phyloP scores from a whole-genome alignment of 257 asterid species.

The Gentiana dahurica region DNA sequence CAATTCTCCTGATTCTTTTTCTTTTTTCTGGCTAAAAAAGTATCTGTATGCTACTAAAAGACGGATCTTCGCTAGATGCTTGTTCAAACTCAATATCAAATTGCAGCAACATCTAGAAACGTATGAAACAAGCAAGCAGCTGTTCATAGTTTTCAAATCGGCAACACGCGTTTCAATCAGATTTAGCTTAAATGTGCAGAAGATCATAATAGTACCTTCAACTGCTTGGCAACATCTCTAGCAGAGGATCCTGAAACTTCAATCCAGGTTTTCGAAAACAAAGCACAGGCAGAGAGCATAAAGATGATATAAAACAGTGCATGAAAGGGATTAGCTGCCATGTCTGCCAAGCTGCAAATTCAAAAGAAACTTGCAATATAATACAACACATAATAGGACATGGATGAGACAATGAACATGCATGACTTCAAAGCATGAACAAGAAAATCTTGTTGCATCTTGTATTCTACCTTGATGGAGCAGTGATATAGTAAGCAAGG shows the following conservation, averaged over 20 bases:
- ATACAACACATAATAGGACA: not conserved
- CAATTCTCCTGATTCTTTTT: too few relatives aligned
- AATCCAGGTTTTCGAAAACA: constrained; percentile 86
- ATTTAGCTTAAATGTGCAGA: not conserved
- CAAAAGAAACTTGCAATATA: not conserved
- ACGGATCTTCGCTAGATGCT: too few relatives aligned
- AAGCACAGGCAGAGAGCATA: constrained; percentile 86
- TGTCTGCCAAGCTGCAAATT: constrained; percentile 43
- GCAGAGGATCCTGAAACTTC: constrained; percentile 95
- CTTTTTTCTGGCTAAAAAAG: too few relatives aligned
- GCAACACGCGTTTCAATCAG: not conserved
- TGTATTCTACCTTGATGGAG: constrained; percentile 58
- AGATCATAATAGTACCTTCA: constrained; percentile 39
- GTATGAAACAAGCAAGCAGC: not conserved
- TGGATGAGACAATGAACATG: not conserved
- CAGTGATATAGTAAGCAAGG: constrained; percentile 77
- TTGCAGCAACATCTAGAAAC: too few relatives aligned
- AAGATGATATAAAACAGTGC: constrained; percentile 72
- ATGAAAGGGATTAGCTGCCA: constrained; percentile 79
- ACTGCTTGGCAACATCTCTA: constrained; percentile 82
- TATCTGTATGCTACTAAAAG: too few relatives aligned
- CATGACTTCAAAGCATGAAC: not conserved
- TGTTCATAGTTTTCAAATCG: not conserved
- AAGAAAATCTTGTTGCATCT: not conserved
- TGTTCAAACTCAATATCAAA: too few relatives aligned